A percentile compares a stretch with the other conserved stretches of the same genome.
phyloP scores from a whole-genome alignment of 768 basidiomycete species.

The Pisolithus marmoratus region DNA sequence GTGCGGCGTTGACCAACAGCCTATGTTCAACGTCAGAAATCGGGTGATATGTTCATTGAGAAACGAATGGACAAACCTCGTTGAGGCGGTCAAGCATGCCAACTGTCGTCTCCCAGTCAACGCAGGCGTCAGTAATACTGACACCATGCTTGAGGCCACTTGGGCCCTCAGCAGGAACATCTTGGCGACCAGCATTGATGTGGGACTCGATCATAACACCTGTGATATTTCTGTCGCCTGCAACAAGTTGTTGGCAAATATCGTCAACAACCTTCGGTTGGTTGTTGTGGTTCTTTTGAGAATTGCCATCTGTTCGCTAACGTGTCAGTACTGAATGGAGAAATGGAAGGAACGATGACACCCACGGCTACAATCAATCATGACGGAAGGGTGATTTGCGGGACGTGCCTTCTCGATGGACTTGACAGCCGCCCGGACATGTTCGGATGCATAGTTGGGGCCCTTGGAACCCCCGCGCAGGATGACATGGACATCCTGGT shows the following conservation, averaged over 20 bases:
- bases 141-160: slow-evolving; percentile 69
- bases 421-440: slow-evolving; percentile 58
- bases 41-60: no score
- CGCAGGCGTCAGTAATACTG: slow-evolving; percentile 89
- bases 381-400: slow-evolving; percentile 56
- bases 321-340: not conserved
- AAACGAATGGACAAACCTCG: slow-evolving; percentile 26
- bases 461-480: slow-evolving; percentile 89
- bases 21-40: not conserved
- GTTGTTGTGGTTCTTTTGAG: slow-evolving; percentile 89
- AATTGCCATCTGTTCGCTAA: slow-evolving; percentile 82
- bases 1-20: slow-evolving; percentile 25
- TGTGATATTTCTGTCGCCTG: slow-evolving; percentile 67
- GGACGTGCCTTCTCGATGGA: slow-evolving; percentile 61
- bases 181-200: slow-evolving; percentile 86
- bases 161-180: slow-evolving; percentile 73
- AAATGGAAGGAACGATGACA: slow-evolving; percentile 1
- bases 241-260: slow-evolving; percentile 68
- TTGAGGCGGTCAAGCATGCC: slow-evolving; percentile 70
- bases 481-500: slow-evolving; percentile 90
- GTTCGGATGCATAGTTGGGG: slow-evolving; percentile 78
- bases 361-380: slow-evolving; percentile 84
- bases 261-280: slow-evolving; percentile 75
- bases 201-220: slow-evolving; percentile 98
- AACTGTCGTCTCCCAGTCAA: slow-evolving; percentile 79